Conservation (phyloP, 345 rosid genomes). For the Crucihimalaya himalaica region DNA sequence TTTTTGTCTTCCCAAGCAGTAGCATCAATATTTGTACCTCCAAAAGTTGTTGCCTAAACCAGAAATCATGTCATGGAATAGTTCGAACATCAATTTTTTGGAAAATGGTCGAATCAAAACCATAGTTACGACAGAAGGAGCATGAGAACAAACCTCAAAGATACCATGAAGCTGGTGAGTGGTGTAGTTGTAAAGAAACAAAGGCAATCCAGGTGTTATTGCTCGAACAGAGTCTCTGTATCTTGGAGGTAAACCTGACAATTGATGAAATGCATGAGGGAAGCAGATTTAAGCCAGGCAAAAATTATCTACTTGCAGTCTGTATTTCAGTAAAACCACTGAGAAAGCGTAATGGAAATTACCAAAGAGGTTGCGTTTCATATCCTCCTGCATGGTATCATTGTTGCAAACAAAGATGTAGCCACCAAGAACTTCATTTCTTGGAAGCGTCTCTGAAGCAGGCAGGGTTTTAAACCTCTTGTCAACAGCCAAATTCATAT, state of each 20-base stretch:
- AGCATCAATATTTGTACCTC: constrained; percentile 96
- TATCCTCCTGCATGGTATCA: constrained; percentile 98
- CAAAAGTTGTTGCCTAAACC: constrained; percentile 85
- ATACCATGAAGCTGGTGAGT: constrained; percentile 98
- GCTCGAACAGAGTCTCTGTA: constrained; percentile 98
- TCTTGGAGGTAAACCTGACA: constrained; percentile 92
- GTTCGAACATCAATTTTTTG: not conserved
- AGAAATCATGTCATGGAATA: not conserved
- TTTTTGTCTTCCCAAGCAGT: constrained; percentile 99
- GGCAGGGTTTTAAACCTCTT: constrained; percentile 78
- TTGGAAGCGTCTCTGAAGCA: constrained; percentile 86
- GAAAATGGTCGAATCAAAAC: not conserved
- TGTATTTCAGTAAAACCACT: not conserved
- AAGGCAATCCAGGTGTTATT: constrained; percentile 94
- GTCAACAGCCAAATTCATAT: constrained; percentile 40
- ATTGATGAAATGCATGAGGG: not conserved
- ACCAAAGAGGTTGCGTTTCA: constrained; percentile 96
- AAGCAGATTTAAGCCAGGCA: not conserved
- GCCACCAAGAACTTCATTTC: constrained; percentile 98
- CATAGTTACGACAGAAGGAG: not conserved
- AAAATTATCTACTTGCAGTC: not conserved
- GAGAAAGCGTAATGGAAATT: constrained; percentile 14
- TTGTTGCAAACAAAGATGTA: constrained; percentile 98
- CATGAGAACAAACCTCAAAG: constrained; percentile 73
- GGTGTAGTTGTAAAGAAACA: constrained; percentile 95